Conservation (phyloP, 2,329 filamentous ascomycete genomes). For the Sarocladium oryzae region DNA sequence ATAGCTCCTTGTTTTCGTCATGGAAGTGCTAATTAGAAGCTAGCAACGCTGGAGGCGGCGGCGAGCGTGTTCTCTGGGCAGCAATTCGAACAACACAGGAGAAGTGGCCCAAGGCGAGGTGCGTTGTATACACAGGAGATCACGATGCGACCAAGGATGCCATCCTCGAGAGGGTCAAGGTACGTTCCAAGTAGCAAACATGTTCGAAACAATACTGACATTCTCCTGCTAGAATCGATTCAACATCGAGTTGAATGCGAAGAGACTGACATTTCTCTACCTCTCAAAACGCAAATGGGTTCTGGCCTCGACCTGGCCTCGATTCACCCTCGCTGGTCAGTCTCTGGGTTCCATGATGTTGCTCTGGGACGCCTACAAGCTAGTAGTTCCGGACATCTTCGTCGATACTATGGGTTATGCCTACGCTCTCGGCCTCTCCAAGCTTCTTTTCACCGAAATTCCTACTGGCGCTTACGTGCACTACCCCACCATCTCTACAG, state of each 20-base stretch:
- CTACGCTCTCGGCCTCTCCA: constrained; percentile 77
- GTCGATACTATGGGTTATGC: constrained; percentile 98
- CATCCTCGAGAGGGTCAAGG: constrained; percentile 73
- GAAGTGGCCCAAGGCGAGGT: constrained; percentile 81
- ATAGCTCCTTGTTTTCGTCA: too few species aligned
- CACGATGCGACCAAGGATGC: constrained; percentile 76
- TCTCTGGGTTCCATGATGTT: constrained; percentile 82
- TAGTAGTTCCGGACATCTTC: constrained; percentile 88
- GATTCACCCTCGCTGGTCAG: constrained; percentile 90
- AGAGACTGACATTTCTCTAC: constrained; percentile 83
- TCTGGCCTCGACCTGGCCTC: constrained; percentile 79
- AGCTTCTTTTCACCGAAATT: constrained; percentile 70
- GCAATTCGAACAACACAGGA: constrained; percentile 87
- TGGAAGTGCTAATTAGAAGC: too few species aligned
- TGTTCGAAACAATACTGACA: not conserved
- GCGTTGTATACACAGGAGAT: constrained; percentile 92
- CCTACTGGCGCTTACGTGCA: constrained; percentile 93
- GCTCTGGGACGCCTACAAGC: constrained; percentile 86
- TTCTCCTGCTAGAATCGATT: constrained; percentile 60
- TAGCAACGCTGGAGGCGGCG: constrained; percentile 92
- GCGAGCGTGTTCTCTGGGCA: constrained; percentile 93
- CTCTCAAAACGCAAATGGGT: constrained; percentile 83
- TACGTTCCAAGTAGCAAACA: constrained; percentile 24
- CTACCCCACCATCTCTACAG: constrained; percentile 96
- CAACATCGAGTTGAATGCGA: constrained; percentile 81